These are phyloP conservation scores for Fusarium ramigenum DNA, from an alignment of 2,329 filamentous ascomycete genomes.

Conservation along the genomic window DNA sequence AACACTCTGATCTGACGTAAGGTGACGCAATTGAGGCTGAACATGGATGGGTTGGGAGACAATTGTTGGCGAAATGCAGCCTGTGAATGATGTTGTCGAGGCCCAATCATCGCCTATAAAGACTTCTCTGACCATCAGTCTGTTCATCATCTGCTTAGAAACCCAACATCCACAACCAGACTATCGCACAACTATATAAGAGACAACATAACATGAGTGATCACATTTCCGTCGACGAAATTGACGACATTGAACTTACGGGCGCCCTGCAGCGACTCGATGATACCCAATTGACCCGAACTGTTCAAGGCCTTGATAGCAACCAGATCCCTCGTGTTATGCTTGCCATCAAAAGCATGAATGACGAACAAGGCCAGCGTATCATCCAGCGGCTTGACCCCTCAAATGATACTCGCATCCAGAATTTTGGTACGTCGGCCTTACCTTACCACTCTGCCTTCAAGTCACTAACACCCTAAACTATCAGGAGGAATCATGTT, in stretches of 20 bases:
- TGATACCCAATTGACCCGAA: background rate
- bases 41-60: background rate
- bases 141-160: no score
- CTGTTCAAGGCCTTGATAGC: background rate
- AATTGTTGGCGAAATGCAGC: no score
- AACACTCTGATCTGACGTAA: background rate
- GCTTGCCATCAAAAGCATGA: background rate
- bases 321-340: background rate
- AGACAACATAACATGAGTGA: background rate
- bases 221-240: background rate
- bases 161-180: fast-evolving
- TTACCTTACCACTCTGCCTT: fast-evolving
- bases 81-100: background rate
- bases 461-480: fast-evolving
- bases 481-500: background rate
- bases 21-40: background rate
- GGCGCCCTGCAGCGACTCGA: background rate
- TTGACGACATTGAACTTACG: background rate
- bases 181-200: fast-evolving
- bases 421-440: background rate
- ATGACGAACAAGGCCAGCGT: background rate
- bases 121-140: background rate
- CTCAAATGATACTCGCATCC: background rate
- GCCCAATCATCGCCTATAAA: background rate
- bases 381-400: background rate